phyloP scores from a whole-genome alignment of 2,329 filamentous ascomycete species.

The Trichoderma afroharzianum region DNA sequence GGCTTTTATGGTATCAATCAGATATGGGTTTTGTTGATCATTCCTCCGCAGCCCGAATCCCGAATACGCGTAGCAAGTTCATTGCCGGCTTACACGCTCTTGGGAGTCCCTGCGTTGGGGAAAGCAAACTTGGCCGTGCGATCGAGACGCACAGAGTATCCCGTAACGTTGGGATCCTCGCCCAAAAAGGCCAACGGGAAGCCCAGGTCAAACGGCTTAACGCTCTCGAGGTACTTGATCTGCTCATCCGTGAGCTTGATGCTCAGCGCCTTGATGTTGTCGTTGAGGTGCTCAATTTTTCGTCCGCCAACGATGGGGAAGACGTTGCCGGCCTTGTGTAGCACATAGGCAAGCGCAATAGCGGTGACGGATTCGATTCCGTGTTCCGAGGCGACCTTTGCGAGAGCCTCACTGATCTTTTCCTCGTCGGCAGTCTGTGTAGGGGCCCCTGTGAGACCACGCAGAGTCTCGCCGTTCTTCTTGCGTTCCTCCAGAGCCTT shows the following conservation, averaged over 20 bases:
- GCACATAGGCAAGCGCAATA: slow-evolving; percentile 56
- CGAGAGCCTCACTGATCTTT: slow-evolving; percentile 14
- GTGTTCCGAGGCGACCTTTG: slow-evolving; percentile 13
- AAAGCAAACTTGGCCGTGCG: background rate
- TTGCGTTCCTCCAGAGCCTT: background rate
- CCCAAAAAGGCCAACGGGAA: slow-evolving; percentile 27
- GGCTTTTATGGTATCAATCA: background rate
- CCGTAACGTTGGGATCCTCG: background rate
- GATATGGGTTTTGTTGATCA: background rate
- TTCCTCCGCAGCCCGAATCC: background rate
- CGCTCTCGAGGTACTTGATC: slow-evolving; percentile 52
- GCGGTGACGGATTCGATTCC: slow-evolving; percentile 16
- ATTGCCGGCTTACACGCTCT: background rate
- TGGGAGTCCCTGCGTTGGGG: background rate
- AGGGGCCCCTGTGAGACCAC: background rate
- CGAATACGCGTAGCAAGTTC: background rate
- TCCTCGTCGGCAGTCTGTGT: slow-evolving; percentile 21
- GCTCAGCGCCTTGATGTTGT: slow-evolving; percentile 55
- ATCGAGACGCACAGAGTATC: background rate
- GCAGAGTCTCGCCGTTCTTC: background rate
- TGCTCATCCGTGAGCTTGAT: slow-evolving; percentile 51
- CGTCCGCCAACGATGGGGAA: slow-evolving; percentile 60
- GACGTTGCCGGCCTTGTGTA: slow-evolving; percentile 57
- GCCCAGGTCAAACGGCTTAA: slow-evolving; percentile 50
- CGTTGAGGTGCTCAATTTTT: slow-evolving; percentile 58